Evolutionary conservation across 306 rosid genomes (phyloP).

Genomic region (Mimosa pudica): DNA sequence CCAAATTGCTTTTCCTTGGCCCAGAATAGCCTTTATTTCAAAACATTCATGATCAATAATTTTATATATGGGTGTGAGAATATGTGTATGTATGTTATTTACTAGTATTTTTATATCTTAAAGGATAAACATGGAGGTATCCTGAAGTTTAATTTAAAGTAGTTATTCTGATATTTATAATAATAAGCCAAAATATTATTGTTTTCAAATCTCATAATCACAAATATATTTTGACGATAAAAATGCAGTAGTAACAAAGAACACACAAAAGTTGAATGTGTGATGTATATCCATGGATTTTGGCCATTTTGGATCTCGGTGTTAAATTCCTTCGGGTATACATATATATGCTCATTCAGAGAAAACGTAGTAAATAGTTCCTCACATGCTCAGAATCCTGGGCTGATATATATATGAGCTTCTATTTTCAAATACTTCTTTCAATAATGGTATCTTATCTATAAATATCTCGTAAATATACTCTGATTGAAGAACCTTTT

Average conservation of each 20-base stretch:
- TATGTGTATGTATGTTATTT: not conserved
- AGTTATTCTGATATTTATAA: not conserved
- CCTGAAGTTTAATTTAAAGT: not conserved
- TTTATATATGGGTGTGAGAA: not conserved
- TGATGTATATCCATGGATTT: no score
- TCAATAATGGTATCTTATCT: not conserved
- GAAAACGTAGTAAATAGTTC: not conserved
- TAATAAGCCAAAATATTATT: no score
- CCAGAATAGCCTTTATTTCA: conserved; percentile 35
- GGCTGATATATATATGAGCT: not conserved
- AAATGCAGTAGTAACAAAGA: not conserved
- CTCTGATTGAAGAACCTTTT: not conserved
- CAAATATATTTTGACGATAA: not conserved
- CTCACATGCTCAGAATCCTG: not conserved
- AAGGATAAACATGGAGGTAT: not conserved
- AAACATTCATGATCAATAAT: conserved; percentile 37
- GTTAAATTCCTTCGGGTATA: no score
- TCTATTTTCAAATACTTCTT: not conserved
- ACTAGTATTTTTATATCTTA: not conserved
- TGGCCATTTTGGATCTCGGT: no score
- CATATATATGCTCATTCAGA: no score
- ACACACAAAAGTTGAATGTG: no score
- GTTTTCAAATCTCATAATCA: not conserved
- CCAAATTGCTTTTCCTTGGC: conserved; percentile 37
- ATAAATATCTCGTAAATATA: not conserved